Evolutionary conservation across 768 basidiomycete genomes (phyloP).

Genomic region (Auricularia auricula-judae): DNA sequence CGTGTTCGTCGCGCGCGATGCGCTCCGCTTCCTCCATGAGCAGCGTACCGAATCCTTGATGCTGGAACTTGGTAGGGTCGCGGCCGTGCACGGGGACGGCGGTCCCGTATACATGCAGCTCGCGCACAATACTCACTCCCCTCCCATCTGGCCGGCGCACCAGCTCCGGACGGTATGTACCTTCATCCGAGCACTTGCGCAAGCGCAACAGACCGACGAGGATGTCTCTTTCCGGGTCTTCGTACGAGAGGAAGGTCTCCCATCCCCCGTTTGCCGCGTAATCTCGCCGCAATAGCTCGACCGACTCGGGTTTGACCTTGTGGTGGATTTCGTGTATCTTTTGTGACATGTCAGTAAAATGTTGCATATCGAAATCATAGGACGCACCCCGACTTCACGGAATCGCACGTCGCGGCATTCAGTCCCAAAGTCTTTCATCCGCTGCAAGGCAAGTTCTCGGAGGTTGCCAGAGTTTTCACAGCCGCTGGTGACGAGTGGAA

Average conservation of each 20-base stretch:
- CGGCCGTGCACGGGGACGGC: constrained; percentile 95
- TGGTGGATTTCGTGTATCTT: constrained; percentile 98
- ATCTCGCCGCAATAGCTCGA: constrained; percentile 90
- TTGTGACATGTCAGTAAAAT: background rate
- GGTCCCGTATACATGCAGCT: constrained; percentile 96
- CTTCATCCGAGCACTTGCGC: constrained; percentile 92
- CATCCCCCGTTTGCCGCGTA: constrained; percentile 97
- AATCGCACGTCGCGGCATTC: constrained; percentile 96
- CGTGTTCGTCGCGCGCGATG: constrained; percentile 95
- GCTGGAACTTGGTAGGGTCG: constrained; percentile 97
- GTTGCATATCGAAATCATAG: constrained; percentile 2
- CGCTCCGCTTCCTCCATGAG: constrained; percentile 99
- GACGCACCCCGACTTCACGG: constrained; percentile 88
- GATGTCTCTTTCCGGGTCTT: constrained; percentile 95
- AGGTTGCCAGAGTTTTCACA: constrained; percentile 97
- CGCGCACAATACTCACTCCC: constrained; percentile 84
- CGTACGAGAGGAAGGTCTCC: constrained; percentile 99
- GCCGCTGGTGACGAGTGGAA: constrained; percentile 91
- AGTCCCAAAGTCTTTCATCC: constrained; percentile 98
- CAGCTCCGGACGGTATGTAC: constrained; percentile 91
- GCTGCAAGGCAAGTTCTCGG: constrained; percentile 87
- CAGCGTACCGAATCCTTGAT: constrained; percentile 94
- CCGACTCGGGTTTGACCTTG: constrained; percentile 89
- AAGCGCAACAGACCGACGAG: constrained; percentile 86
- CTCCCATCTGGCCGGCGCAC: constrained; percentile 51